Evolutionary conservation across 1,284 basidiomycete genomes (phyloP).

Genomic region (Trametes polyzona): DNA sequence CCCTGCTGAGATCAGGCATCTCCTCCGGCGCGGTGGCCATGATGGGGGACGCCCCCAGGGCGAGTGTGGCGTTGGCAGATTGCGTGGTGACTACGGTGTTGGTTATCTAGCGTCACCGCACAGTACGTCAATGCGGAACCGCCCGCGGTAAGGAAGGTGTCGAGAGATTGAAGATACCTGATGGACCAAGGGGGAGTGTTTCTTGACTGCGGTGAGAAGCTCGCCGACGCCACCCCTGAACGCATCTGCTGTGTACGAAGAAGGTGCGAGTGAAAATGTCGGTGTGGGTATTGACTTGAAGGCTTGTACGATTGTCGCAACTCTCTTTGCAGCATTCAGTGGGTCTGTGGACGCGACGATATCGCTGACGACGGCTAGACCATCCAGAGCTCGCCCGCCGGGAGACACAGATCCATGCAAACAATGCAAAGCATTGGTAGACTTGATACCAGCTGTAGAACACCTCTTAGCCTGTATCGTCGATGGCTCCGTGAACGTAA

Average conservation of each 20-base stretch:
- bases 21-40: conserved; percentile 89
- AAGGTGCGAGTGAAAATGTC: conserved; percentile 24
- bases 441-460: conserved; percentile 78
- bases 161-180: conserved; percentile 54
- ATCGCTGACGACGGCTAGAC: conserved; percentile 91
- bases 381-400: conserved; percentile 65
- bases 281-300: conserved; percentile 39
- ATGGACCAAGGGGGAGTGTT: conserved; percentile 74
- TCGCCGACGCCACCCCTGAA: conserved; percentile 43
- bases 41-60: conserved; percentile 89
- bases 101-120: conserved; percentile 65
- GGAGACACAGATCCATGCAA: conserved; percentile 71
- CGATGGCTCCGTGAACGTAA: not conserved
- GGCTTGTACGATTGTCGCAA: conserved; percentile 48
- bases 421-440: conserved; percentile 71
- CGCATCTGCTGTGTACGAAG: conserved; percentile 31
- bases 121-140: not conserved
- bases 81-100: conserved; percentile 91
- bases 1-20: conserved; percentile 77
- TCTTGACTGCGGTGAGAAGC: conserved; percentile 57
- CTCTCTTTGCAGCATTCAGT: conserved; percentile 51
- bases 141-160: not conserved
- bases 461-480: not conserved
- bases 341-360: conserved; percentile 79
- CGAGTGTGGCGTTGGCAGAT: conserved; percentile 91